Evolutionary conservation across 768 basidiomycete genomes (phyloP), one percentile per base, ranked within the genome.

Genomic region (Clavulina sp.): DNA sequence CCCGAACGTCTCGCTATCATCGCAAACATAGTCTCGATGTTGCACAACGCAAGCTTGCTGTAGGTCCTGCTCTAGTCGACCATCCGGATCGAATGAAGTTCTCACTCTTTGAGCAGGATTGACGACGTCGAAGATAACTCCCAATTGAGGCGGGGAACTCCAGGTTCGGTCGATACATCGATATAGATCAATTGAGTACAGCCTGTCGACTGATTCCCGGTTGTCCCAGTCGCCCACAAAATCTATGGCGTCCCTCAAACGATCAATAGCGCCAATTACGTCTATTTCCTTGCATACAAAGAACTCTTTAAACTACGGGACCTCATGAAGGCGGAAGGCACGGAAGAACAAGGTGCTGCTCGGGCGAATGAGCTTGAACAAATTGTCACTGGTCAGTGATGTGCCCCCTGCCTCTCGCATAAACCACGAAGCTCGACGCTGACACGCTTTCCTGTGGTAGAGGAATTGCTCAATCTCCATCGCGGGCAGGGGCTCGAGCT

Each of bases 171-270:
- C 13, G 43, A 19, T n/a, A n/a, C n/a, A n/a, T n/a, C n/a, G n/a
- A n/a, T n/a, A n/a, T n/a, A n/a, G n/a, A n/a, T n/a, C n/a, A n/a
- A n/a, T n/a, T n/a, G n/a, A n/a, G n/a, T n/a, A 18, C 51, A n/a
- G 28, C 49, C 28, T 13, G 34, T 5, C 53, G 26, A 38, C 44
- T 44, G 19, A 30, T 40, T 18, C 3, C 32, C 19, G 43, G 24
- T 28, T 38, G 41, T 44, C 52, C 1, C 56, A 81, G 92, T 92
- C 23, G 78, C 87, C 0, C 92, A 99, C 68, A 87, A 86, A 68
- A 93, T 99, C 57, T 99, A 93, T 59, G 93, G 93, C 1, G 68
- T 95, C 2, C 88, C 93, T 0, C 93, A 96, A 62, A 95, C 93
- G 0, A 91, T 99, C 68, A 99, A 99, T 63, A 80, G 83, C 0